Conservation (phyloP, 2,329 filamentous ascomycete species). For the Calcarisporium arbuscula region DNA sequence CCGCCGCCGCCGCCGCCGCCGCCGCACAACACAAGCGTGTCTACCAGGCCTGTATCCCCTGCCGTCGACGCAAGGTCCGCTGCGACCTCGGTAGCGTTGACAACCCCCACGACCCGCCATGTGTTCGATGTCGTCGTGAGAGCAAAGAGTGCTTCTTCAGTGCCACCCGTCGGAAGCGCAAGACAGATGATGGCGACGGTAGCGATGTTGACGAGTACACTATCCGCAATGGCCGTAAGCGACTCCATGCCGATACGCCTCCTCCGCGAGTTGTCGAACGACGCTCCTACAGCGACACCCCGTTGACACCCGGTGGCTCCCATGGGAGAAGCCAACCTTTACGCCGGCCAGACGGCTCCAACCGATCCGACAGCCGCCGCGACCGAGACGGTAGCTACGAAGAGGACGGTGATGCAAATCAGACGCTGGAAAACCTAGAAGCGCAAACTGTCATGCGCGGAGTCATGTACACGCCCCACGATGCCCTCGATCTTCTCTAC, state of each 20-base stretch:
- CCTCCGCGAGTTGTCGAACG: constrained; percentile 38
- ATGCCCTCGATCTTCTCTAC: constrained; percentile 85
- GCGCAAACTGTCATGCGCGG: constrained; percentile 58
- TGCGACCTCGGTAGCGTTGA: constrained; percentile 72
- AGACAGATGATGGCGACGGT: constrained; percentile 55
- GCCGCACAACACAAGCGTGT: constrained; percentile 50
- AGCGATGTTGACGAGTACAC: constrained; percentile 59
- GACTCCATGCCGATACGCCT: constrained; percentile 43
- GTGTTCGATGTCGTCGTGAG: constrained; percentile 87
- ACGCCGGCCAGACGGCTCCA: constrained; percentile 47
- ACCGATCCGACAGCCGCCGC: constrained; percentile 24
- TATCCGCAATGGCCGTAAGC: constrained; percentile 67
- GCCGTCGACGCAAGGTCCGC: constrained; percentile 54
- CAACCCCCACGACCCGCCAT: constrained; percentile 89
- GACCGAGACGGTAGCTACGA: constrained; percentile 29
- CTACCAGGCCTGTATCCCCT: constrained; percentile 59
- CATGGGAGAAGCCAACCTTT: constrained; percentile 61
- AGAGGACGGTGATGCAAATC: constrained; percentile 48
- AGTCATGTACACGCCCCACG: constrained; percentile 84
- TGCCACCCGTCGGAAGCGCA: constrained; percentile 86
- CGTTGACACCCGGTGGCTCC: constrained; percentile 59
- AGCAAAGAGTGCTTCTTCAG: constrained; percentile 98
- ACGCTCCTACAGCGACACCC: constrained; percentile 44
- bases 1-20: constrained; percentile 10
- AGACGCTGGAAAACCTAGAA: constrained; percentile 58